Evolutionary conservation across 345 rosid genomes (phyloP).

Genomic region (Brassica juncea): DNA sequence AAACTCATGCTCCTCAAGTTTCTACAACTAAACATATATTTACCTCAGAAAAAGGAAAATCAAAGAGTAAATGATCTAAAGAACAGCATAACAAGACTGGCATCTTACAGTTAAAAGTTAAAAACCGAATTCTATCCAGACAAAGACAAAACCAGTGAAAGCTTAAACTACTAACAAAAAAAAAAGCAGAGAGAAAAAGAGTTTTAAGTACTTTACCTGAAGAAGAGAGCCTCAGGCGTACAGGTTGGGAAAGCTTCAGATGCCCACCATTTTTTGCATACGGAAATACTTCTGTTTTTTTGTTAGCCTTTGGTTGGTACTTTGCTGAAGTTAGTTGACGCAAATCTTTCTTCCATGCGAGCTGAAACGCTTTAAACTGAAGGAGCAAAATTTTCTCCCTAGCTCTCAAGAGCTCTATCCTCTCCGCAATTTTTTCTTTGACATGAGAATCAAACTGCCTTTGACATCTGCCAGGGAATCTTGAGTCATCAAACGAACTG

Average conservation of each 20-base stretch:
- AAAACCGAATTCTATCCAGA: background rate
- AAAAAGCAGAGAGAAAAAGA: conserved; percentile 6
- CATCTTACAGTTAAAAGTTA: background rate
- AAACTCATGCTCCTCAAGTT: conserved; percentile 6
- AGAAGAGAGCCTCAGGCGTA: conserved; percentile 66
- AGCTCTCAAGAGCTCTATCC: conserved; percentile 52
- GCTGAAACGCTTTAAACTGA: conserved; percentile 75
- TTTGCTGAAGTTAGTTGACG: conserved; percentile 54
- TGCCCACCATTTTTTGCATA: conserved; percentile 50
- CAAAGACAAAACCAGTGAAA: background rate
- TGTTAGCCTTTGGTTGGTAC: conserved; percentile 64
- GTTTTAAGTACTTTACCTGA: conserved; percentile 54
- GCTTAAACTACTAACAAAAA: background rate
- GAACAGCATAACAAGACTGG: conserved; percentile 9
- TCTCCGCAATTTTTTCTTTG: conserved; percentile 50
- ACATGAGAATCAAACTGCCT: conserved; percentile 44
- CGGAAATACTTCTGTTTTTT: conserved; percentile 56
- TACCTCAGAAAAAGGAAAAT: conserved; percentile 1
- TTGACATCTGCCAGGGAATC: conserved; percentile 32
- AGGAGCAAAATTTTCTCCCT: conserved; percentile 79
- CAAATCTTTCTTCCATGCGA: conserved; percentile 88
- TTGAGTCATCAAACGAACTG: conserved; percentile 38
- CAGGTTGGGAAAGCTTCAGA: conserved; percentile 66
- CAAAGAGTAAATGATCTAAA: background rate
- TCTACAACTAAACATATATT: conserved; percentile 1